Conservation (phyloP, 2,329 filamentous ascomycete species). For the Aspergillus quadrilineatus region DNA sequence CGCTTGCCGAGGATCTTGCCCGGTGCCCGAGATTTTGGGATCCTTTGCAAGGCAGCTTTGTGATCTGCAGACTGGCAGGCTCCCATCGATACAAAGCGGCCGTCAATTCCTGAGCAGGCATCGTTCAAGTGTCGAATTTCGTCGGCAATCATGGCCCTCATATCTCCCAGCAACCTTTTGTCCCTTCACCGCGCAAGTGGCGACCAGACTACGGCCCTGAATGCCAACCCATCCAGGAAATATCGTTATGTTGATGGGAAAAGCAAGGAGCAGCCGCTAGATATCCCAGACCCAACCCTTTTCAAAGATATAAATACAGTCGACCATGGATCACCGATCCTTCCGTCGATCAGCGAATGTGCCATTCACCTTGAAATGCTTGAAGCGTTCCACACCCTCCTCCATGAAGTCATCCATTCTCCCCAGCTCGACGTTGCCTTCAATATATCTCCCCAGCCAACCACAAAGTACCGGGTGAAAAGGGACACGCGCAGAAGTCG, state of each 20-base stretch:
- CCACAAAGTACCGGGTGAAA: not conserved
- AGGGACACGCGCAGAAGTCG: not conserved
- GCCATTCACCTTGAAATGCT: constrained; percentile 20
- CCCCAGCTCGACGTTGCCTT: constrained; percentile 10
- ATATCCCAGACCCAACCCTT: not conserved
- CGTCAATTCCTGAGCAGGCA: too few relatives aligned
- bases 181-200: not conserved
- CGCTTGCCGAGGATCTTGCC: not conserved
- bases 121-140: not conserved
- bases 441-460: not conserved
- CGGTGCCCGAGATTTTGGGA: not conserved
- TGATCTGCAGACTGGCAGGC: not conserved
- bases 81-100: not conserved
- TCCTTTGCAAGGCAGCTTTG: not conserved
- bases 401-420: constrained; percentile 10
- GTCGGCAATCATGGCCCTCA: not conserved
- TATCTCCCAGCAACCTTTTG: not conserved
- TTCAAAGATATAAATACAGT: not conserved
- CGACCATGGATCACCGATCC: not conserved
- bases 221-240: not conserved
- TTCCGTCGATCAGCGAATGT: constrained; percentile 15
- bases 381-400: constrained; percentile 15
- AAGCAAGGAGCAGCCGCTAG: not conserved
- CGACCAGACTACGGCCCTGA: not conserved
- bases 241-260: not conserved